A percentile compares a stretch with the other conserved stretches of the same genome.
These are phyloP conservation scores for Rhodomyrtus psidioides DNA, from an alignment of 441 rosid species.

Conservation along the genomic window DNA sequence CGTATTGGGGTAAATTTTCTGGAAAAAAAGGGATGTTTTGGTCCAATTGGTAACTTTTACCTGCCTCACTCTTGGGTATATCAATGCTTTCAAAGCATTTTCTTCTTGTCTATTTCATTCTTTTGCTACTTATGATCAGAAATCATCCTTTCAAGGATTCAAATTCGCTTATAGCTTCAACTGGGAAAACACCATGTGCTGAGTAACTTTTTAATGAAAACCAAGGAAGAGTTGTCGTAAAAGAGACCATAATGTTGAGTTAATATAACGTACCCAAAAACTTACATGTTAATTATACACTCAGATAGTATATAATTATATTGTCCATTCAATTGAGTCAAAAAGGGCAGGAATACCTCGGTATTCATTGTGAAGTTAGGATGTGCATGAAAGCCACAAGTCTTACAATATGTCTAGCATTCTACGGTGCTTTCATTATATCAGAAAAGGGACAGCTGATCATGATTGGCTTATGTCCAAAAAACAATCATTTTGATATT, in stretches of 20 bases:
- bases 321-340: not conserved
- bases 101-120: no score
- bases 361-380: not conserved
- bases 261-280: no score
- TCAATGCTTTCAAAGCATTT: no score
- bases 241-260: no score
- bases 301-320: not conserved
- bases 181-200: no score
- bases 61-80: no score
- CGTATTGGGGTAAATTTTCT: no score
- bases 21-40: no score
- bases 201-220: no score
- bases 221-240: no score
- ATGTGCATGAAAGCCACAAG: not conserved
- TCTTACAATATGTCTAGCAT: not conserved
- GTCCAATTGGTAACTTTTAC: no score
- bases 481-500: not conserved
- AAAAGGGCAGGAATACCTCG: not conserved
- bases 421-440: not conserved
- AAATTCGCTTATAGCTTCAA: not conserved
- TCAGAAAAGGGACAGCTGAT: not conserved
- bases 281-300: no score
- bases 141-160: not conserved
- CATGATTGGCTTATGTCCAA: not conserved
- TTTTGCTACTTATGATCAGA: not conserved